Base-by-base conservation (phyloP, 768 basidiomycete species). In the Rubroboletus satanas region DNA sequence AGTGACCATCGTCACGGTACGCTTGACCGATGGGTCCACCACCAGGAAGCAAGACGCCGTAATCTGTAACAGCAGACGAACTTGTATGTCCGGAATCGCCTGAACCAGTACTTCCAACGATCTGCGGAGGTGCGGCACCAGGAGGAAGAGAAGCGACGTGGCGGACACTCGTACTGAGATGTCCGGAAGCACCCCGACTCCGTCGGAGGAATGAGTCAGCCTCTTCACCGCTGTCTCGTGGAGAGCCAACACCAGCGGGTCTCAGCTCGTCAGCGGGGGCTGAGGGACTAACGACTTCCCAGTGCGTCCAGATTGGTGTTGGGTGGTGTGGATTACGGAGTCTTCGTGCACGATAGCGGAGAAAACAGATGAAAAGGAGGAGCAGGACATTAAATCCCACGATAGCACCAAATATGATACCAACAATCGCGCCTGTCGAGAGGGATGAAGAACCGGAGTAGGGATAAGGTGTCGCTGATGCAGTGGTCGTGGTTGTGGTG, bases 221-320 rank as follows among this genome's bases (percentile, higher is more conserved):
- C 66, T 88, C 87, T 63, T 87, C 86, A 7, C 87, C 87, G 47
- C 84, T 88, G 31, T 78, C 77, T 10, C 85, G 76, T 1, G 87
- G 85, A 26, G 83, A 83, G 33, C 85, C 85, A 68, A 87, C 83
- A n/a, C 83, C 86, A 11, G 76, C 74, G 3, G 74, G 63, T 31
- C 73, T 72, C 21, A 71, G 77, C 14, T 63, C 66, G 11, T 72
- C 68, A 1, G 52, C 51, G 11, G 45, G 55, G 1, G 53, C 62
- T 8, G 60, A 55, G 15, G 71, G 67, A 12, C 71, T 68, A 28
- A 81, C 68, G 37, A 78, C 69, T 73, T 58, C 76, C 73, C 53
- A 83, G 74, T 66, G 80, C 69, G 72, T 79, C 69, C 69, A 71
- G 9, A 71, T 71, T 5, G 71, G 69, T 28, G 71, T 62, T 63